Conservation (phyloP, 83 land plant genomes). For the Picea engelmannii region DNA sequence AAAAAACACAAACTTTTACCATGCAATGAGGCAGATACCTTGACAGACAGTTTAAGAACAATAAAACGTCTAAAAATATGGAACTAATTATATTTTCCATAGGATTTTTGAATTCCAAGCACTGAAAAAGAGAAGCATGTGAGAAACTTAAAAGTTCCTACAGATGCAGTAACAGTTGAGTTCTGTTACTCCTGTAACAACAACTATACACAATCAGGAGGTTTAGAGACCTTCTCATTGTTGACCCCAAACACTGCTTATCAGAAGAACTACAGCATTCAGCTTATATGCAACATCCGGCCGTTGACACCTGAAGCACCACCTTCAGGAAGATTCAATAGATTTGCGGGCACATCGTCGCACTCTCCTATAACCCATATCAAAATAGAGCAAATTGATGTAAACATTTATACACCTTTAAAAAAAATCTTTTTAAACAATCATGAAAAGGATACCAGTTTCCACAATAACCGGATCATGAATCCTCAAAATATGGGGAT, state of each 20-base stretch:
- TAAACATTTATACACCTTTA: neutral
- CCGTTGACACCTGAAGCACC: neutral
- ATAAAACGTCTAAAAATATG: neutral
- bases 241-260: neutral
- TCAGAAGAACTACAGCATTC: neutral
- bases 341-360: slow-evolving; percentile 45
- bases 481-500: too few species aligned
- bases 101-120: slow-evolving; percentile 4
- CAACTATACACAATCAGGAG: slow-evolving; percentile 5
- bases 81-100: neutral
- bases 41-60: neutral
- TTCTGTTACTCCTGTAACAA: slow-evolving; percentile 3
- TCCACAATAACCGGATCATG: too few species aligned
- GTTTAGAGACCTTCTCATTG: neutral
- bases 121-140: slow-evolving; percentile 1
- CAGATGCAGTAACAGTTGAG: slow-evolving; percentile 3
- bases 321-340: slow-evolving; percentile 19
- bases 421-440: neutral
- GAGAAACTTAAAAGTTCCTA: neutral
- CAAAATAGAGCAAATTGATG: neutral
- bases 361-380: slow-evolving; percentile 26
- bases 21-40: neutral
- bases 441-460: neutral
- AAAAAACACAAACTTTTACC: neutral
- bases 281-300: neutral